Evolutionary conservation across 1,284 basidiomycete species (phyloP).

Genomic region (Meira nashicola): DNA sequence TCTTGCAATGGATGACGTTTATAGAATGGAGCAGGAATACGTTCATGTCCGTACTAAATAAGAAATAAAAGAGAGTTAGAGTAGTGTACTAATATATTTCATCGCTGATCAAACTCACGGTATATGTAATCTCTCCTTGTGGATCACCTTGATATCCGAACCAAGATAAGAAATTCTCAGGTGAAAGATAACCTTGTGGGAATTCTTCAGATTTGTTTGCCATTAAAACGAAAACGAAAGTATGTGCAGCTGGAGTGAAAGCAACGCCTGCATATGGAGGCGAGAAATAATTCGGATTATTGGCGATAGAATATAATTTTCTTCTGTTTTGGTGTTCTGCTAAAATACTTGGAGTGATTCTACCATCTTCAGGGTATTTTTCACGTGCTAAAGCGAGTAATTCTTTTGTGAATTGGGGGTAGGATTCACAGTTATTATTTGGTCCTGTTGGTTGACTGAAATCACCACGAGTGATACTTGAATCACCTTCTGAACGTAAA

Average conservation of each 20-base stretch:
- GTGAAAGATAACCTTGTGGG: constrained; percentile 4
- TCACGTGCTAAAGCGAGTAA: constrained; percentile 11
- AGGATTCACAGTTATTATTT: constrained; percentile 14
- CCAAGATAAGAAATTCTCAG: constrained; percentile 10
- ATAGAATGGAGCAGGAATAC: constrained; percentile 13
- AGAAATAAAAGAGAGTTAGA: too few species aligned
- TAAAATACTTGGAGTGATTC: constrained; percentile 10
- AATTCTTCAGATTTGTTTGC: constrained; percentile 7
- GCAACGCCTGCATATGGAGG: constrained; percentile 12
- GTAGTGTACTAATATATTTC: too few species aligned
- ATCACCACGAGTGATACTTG: constrained; percentile 20
- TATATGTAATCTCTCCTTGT: constrained; percentile 10
- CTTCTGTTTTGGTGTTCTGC: constrained; percentile 14
- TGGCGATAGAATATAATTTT: constrained; percentile 15
- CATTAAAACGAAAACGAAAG: constrained; percentile 15
- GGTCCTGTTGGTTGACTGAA: constrained; percentile 14
- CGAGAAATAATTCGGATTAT: constrained; percentile 16
- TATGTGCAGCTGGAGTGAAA: constrained; percentile 14
- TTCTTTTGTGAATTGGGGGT: constrained; percentile 11
- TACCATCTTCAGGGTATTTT: constrained; percentile 12
- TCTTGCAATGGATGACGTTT: constrained; percentile 8
- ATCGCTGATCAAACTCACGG: too few species aligned
- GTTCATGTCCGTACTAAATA: constrained; percentile 15
- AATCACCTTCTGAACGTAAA: constrained; percentile 20
- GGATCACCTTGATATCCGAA: constrained; percentile 13